phyloP scores from a whole-genome alignment of 1,284 basidiomycete species.

The Cryptococcus sp. region DNA sequence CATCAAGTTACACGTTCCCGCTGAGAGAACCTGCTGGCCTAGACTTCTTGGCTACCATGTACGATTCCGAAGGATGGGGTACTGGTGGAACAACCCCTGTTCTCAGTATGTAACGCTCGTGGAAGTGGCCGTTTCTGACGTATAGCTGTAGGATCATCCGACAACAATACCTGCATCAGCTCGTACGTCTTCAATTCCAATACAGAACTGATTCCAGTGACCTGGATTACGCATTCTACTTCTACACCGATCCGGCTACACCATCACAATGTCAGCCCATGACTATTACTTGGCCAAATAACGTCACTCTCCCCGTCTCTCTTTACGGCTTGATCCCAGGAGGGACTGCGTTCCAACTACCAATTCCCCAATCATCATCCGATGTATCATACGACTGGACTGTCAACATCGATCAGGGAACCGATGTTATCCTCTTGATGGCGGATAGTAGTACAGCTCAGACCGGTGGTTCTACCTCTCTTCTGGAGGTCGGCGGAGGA shows the following conservation, averaged over 20 bases:
- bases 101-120: conserved; percentile 20
- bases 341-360: conserved; percentile 34
- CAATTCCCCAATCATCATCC: conserved; percentile 19
- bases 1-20: conserved; percentile 25
- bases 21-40: conserved; percentile 32
- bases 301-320: conserved; percentile 26
- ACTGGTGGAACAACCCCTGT: conserved; percentile 35
- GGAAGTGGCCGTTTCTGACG: neutral
- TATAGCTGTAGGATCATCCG: conserved; percentile 32
- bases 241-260: conserved; percentile 25
- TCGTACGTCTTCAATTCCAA: conserved; percentile 9
- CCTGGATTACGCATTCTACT: conserved; percentile 34
- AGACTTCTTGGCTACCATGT: conserved; percentile 36
- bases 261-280: conserved; percentile 31
- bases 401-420: conserved; percentile 32
- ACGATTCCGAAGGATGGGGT: conserved; percentile 36
- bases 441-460: conserved; percentile 29
- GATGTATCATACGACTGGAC: conserved; percentile 25
- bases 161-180: conserved; percentile 26
- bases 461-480: conserved; percentile 33
- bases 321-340: conserved; percentile 38
- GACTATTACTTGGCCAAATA: conserved; percentile 30
- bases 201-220: conserved; percentile 6
- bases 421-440: conserved; percentile 38
- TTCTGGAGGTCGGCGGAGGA: conserved; percentile 24